phyloP scores from a whole-genome alignment of 2,329 filamentous ascomycete species.

The Lasiodiplodia citricola region DNA sequence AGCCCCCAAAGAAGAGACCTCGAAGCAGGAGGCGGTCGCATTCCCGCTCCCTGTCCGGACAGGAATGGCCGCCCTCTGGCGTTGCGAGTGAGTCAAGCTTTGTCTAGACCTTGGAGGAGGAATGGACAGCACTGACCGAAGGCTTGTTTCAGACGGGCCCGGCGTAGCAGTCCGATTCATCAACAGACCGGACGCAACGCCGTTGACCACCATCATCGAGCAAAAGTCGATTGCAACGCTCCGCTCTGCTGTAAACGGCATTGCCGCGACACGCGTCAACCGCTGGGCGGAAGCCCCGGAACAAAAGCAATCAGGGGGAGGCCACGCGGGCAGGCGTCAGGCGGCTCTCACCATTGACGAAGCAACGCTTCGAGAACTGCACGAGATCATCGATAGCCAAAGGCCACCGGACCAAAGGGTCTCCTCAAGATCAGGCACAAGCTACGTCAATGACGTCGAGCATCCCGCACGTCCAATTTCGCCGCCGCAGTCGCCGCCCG shows the following conservation, averaged over 20 bases:
- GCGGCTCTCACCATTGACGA: constrained; percentile 22
- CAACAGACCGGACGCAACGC: constrained; percentile 40
- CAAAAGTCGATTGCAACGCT: constrained; percentile 49
- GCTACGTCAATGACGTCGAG: constrained; percentile 5
- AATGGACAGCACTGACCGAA: not conserved
- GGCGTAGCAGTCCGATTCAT: constrained; percentile 31
- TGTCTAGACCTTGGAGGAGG: not conserved
- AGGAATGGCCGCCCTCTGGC: constrained; percentile 15
- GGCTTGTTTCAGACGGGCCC: constrained; percentile 19
- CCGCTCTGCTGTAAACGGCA: constrained; percentile 32
- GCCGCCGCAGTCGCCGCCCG: constrained; percentile 19
- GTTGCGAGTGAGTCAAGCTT: constrained; percentile 19
- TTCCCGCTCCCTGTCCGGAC: constrained; percentile 1
- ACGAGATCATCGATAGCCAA: constrained; percentile 22
- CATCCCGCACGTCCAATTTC: constrained; percentile 11
- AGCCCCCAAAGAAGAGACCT: constrained; percentile 4
- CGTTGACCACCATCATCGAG: constrained; percentile 52
- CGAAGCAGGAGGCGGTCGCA: constrained; percentile 4
- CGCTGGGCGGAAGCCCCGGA: not conserved
- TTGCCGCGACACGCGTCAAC: not conserved
- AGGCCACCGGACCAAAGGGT: not conserved
- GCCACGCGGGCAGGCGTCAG: constrained; percentile 9
- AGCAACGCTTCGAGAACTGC: constrained; percentile 23
- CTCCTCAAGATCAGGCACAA: constrained; percentile 4
- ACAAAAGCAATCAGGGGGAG: constrained; percentile 8